These are phyloP conservation scores for Coemansia sp. DNA, from an alignment of 192 early-diverging fungal species.

Conservation along the genomic window DNA sequence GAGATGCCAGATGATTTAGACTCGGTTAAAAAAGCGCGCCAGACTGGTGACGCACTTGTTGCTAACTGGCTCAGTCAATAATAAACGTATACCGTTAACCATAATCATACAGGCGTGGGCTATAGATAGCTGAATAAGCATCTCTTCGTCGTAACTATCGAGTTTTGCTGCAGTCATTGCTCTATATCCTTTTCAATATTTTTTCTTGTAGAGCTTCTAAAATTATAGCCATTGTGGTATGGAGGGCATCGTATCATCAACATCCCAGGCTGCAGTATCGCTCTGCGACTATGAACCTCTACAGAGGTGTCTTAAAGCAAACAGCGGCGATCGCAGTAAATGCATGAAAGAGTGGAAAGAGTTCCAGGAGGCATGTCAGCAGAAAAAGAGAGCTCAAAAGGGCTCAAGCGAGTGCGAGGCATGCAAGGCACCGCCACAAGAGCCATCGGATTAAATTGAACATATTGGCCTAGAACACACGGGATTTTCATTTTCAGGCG, in stretches of 20 bases:
- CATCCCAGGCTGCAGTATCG: not conserved
- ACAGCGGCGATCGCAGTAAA: constrained; percentile 59
- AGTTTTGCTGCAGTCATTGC: not conserved
- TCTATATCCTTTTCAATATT: not conserved
- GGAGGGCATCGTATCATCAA: not conserved
- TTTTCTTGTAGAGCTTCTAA: not conserved
- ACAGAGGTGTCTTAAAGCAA: constrained; percentile 54
- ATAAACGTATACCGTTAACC: too few relatives aligned
- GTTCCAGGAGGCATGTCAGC: constrained; percentile 57
- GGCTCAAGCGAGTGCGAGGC: constrained; percentile 11
- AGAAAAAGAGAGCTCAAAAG: constrained; percentile 34
- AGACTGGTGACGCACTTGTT: constrained; percentile 14
- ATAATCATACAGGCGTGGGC: too few relatives aligned
- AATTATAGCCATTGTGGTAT: too few relatives aligned
- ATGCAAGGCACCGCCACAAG: constrained; percentile 15
- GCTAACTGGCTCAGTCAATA: constrained; percentile 12
- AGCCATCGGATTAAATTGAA: not conserved
- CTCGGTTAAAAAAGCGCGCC: constrained; percentile 13
- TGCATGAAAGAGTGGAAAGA: constrained; percentile 64
- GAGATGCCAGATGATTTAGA: constrained; percentile 9
- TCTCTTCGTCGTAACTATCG: not conserved
- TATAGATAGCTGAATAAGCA: too few relatives aligned
- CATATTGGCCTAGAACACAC: not conserved
- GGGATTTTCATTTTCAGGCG: not conserved
- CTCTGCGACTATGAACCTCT: constrained; percentile 60